These are phyloP conservation scores for Triticum dicoccoides DNA, from an alignment of 176 grass and related monocot genomes.

Conservation along the genomic window DNA sequence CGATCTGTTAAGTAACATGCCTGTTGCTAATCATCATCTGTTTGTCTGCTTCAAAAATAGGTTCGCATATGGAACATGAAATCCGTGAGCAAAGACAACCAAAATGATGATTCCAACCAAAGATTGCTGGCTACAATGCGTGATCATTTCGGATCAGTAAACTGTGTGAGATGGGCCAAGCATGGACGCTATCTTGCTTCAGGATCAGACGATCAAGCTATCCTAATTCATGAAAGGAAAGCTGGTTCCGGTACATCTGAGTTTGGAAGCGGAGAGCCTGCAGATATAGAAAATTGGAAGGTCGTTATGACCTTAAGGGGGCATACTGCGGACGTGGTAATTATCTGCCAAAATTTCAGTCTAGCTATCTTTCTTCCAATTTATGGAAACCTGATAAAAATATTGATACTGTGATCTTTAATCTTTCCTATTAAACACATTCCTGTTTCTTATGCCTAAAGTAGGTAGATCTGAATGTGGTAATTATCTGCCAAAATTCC, in stretches of 20 bases:
- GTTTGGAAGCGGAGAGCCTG: slow-evolving; percentile 92
- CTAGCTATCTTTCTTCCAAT: not conserved
- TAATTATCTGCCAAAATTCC: too few relatives aligned
- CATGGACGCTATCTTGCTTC: slow-evolving; percentile 88
- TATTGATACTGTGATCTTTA: not conserved
- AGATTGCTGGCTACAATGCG: slow-evolving; percentile 73
- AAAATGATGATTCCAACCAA: slow-evolving; percentile 53
- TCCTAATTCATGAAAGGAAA: slow-evolving; percentile 92
- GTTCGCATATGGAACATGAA: slow-evolving; percentile 99
- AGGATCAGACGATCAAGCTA: slow-evolving; percentile 97
- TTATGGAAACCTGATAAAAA: not conserved
- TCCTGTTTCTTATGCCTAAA: slow-evolving; percentile 46
- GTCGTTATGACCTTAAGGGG: slow-evolving; percentile 93
- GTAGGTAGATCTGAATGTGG: slow-evolving; percentile 87
- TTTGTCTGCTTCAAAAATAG: slow-evolving; percentile 37
- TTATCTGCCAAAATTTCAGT: slow-evolving; percentile 30
- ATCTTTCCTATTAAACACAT: slow-evolving; percentile 11
- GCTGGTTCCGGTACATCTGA: slow-evolving; percentile 89
- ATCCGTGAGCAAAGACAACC: slow-evolving; percentile 52
- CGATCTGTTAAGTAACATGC: not conserved
- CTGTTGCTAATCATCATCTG: not conserved
- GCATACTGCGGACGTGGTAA: slow-evolving; percentile 98
- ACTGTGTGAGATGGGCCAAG: slow-evolving; percentile 96
- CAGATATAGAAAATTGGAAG: slow-evolving; percentile 99
- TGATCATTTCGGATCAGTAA: slow-evolving; percentile 97